These are phyloP conservation scores for Baorangia bicolor DNA, from an alignment of 768 basidiomycete genomes.

Conservation along the genomic window DNA sequence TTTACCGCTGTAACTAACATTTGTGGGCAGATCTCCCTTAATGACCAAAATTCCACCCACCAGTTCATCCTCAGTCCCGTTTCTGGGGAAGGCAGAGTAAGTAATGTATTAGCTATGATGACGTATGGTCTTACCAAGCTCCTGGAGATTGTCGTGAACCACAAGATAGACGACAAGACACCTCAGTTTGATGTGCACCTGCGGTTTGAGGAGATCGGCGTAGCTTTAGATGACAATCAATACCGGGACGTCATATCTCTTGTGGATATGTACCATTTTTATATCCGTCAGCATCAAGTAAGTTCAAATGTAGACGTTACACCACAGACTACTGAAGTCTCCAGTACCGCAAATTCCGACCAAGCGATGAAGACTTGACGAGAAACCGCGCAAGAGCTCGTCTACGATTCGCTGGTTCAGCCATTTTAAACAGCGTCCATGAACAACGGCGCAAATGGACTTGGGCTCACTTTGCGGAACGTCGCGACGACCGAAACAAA, in stretches of 20 bases:
- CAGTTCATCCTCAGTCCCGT: slow-evolving; percentile 97
- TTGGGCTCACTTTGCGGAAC: slow-evolving; percentile 86
- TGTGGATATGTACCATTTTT: slow-evolving; percentile 96
- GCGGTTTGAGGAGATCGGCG: slow-evolving; percentile 89
- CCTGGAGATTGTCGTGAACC: slow-evolving; percentile 77
- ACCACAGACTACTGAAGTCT: slow-evolving; percentile 8
- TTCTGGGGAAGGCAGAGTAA: slow-evolving; percentile 87
- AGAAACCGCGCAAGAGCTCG: slow-evolving; percentile 65
- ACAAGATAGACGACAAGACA: slow-evolving; percentile 65
- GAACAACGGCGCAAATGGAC: slow-evolving; percentile 86
- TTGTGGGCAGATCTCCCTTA: slow-evolving; percentile 49
- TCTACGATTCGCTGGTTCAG: slow-evolving; percentile 73
- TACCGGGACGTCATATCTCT: slow-evolving; percentile 92
- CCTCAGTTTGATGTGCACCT: slow-evolving; percentile 88
- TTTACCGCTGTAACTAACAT: slow-evolving; percentile 2
- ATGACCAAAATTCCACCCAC: slow-evolving; percentile 48
- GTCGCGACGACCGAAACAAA: slow-evolving; percentile 80
- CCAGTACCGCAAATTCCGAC: slow-evolving; percentile 79
- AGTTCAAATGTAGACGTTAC: slow-evolving; percentile 11
- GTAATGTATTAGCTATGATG: slow-evolving; percentile 18
- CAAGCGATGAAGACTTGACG: slow-evolving; percentile 56
- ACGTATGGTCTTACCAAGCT: slow-evolving; percentile 1
- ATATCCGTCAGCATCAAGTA: slow-evolving; percentile 80
- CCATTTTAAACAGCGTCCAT: slow-evolving; percentile 79
- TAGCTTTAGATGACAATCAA: slow-evolving; percentile 89